These are phyloP conservation scores for Geotrichum reessii DNA, from an alignment of 1,139 yeast genomes.

Conservation along the genomic window DNA sequence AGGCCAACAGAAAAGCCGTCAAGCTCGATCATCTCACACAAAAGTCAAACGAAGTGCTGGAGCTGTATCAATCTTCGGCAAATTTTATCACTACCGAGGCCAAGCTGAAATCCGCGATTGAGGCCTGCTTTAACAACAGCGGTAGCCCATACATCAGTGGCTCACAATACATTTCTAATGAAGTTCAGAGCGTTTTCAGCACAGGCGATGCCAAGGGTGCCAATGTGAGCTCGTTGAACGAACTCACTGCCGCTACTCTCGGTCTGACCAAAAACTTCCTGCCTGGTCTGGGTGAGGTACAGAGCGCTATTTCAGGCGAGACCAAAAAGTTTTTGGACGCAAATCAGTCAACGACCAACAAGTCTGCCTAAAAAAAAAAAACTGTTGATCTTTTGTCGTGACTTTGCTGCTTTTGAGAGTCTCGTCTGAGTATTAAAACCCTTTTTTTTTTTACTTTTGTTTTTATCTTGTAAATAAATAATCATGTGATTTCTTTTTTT, in stretches of 20 bases:
- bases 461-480: background rate
- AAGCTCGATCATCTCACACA: slow-evolving; percentile 43
- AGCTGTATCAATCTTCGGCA: slow-evolving; percentile 65
- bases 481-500: slow-evolving; percentile 6
- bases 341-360: background rate
- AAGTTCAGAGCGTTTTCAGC: background rate
- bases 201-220: slow-evolving; percentile 2
- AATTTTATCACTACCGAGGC: slow-evolving; percentile 61
- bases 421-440: background rate
- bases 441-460: background rate
- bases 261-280: slow-evolving; percentile 38
- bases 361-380: background rate
- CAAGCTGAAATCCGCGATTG: slow-evolving; percentile 53
- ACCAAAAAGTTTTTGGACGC: slow-evolving; percentile 6
- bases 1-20: slow-evolving; percentile 46
- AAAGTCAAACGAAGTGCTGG: slow-evolving; percentile 54
- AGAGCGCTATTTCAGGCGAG: slow-evolving; percentile 39
- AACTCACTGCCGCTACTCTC: slow-evolving; percentile 24
- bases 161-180: background rate
- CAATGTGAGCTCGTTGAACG: slow-evolving; percentile 6
- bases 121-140: slow-evolving; percentile 24
- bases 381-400: background rate
- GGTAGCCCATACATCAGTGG: slow-evolving; percentile 1
- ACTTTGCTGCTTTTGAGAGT: background rate
- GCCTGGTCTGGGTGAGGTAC: slow-evolving; percentile 47